Base-by-base conservation (phyloP, 2,329 filamentous ascomycete genomes). In the Calonectria fujianensis region DNA sequence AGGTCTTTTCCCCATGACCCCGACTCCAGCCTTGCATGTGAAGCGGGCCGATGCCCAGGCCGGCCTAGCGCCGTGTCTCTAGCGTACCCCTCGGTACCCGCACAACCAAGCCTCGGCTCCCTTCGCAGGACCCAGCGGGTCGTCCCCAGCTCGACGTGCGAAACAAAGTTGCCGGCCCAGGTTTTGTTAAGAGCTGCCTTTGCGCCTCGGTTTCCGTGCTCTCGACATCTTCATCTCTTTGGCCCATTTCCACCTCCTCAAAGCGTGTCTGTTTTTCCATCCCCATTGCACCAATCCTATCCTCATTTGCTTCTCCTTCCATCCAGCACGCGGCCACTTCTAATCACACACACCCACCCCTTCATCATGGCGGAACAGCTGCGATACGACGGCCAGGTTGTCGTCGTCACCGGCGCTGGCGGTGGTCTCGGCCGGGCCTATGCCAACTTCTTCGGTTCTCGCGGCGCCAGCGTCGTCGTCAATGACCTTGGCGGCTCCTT, bases 401-500 rank as follows among this genome's bases (percentile, higher is more conserved):
- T 95, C 83, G 94, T 96, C 81, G 93, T 96, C 80, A 96, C 94
- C 70, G 94, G 94, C 80, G 94, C 94, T 74, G 94, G 94, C 78
- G 94, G 94, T 84, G 94, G 94, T 77, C 88, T 96, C 73, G 94
- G 94, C 81, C 94, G 93, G 85, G 93, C 93, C 82, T 98, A 94
- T 85, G 96, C 97, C 80, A 88, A 93, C 75, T 98, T 98, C 90
- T 98, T 98, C 84, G 97, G 91, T 73, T 96, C 95, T 72, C 93
- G 96, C 83, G 97, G 97, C 82, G 97, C 96, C 80, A 97, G 94
- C 86, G 94, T 98, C 81, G 96, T 99, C 63, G 97, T 99, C 82
- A 99, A 99, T 86, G 97, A 99, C 85, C 91, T 98, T 67, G 97
- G 97, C 76, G 95, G 92, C 66, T 97, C 96, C 61, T 96, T 97